Base-by-base conservation (phyloP, 805 yeast species). In the Lipomyces sp. region DNA sequence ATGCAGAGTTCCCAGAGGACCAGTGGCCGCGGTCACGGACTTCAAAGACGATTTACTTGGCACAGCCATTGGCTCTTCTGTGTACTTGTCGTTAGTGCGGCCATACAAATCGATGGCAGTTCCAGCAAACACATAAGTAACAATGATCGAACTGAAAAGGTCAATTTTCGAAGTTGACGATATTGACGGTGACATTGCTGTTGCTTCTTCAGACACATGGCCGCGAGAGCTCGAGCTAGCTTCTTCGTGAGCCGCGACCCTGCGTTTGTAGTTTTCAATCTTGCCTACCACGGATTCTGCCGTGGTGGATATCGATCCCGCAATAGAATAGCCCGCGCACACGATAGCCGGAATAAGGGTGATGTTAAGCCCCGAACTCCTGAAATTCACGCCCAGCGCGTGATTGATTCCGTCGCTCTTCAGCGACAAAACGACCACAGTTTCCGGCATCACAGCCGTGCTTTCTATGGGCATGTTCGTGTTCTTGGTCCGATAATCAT, bases 101-200 rank as follows among this genome's bases (percentile, higher is more conserved):
- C 59, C 59, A 32, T 41, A 47, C 8, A 55, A 43, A 13, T 47
- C 47, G n/a, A 55, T 48, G 6, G 47, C 47, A 4, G 59, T 49
- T 34, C 59, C 59, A 14, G 58, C 51, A 38, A 55, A 55, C 5
- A 47, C 50, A 8, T 49, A 42, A 32, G 32, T 45, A 34, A 50
- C 21, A 28, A 24, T 43, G 24, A 56, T 47, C 1, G 50, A 43
- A 7, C 44, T 48, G 42, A 53, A 50, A n/a, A 35, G 24, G 4
- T 5, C 24, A 7, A 8, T 11, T 16, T 6, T 37, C 4, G 23
- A 16, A 21, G 39, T 23, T 5, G 39, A 5, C 22, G 23, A 6
- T 7, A 34, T 34, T 34, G 16, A 34, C 8, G 39, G 22, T 4
- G 18, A 11, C 8, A 22, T 18, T 7, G 18, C 39, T 8, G 19